Evolutionary conservation across 345 rosid genomes (phyloP), one percentile per base, ranked within the genome.

Genomic region (Hibiscus syriacus): DNA sequence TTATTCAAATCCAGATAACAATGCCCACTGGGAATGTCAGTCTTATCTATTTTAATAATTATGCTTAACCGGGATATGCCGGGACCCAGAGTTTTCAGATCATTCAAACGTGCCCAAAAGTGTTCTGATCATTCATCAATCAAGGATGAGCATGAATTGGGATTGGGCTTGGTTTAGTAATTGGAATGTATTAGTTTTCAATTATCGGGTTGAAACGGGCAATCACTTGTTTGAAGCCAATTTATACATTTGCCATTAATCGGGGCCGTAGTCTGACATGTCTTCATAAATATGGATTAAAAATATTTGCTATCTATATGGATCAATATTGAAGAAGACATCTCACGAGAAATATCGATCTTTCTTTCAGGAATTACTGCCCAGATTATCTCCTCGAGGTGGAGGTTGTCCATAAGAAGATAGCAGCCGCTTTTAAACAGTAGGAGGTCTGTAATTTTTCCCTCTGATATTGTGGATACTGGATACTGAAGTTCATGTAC

Each of bases 341-440:
- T 45, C 59, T 71, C 17, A 53, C 34, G 38, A 16, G 64, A 14
- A 26, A 58, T 27, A 29, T 9, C n/a, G 30, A 34, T 55, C 23
- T 76, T 36, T 75, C 50, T 72, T 76, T 55, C 76, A 83, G 90
- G 88, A 88, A 83, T 78, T 71, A 53, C 76, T 90, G 61, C 93
- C 93, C 0, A 77, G 86, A 75, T 70, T 86, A 72, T 87, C 96
- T 49, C 93, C 96, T 32, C 87, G 81, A 87, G 65, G 90, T 85
- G 70, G 90, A 88, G 72, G 79, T 81, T 66, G 48, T 92, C 62
- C 92, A 87, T 64, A 87, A 90, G 84, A 90, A 87, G 89, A 79
- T 90, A 74, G 83, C 87, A 0, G 81, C 90, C 76, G 87, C 86
- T 16, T 83, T 85, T 70, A 78, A 84, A 68, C 73, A 82, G 77